Evolutionary conservation across 441 rosid genomes (phyloP), one percentile per base, ranked within the genome.

Genomic region (Gossypium armourianum): DNA sequence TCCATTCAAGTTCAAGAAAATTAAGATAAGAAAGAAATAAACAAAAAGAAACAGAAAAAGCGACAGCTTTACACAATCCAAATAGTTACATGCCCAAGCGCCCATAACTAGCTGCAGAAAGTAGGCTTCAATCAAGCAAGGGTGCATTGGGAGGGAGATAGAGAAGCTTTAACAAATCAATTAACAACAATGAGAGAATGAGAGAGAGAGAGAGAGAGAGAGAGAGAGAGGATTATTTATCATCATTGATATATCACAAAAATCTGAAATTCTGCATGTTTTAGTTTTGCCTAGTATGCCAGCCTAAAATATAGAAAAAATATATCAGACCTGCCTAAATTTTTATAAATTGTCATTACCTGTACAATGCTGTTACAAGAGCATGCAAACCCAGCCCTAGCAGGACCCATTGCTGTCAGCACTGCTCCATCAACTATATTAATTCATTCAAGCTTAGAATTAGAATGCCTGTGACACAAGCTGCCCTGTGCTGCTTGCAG

Each of bases 291-390:
- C 62, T 29, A 69, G 10, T 23, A 69, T 21, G 56, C 56, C 62
- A 43, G 26, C 56, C 40, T 36, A 43, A 4, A 3, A 43, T 43
- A n/a, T 57, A 43, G 3, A 2, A 68, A 26, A 10, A 67, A 15
- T 1, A 26, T 26, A 50, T 52, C 71, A 67, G 3, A 28, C 23
- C 60, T 15, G 71, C 60, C 49, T 29, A 52, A 52, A 53, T 68
- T 21, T 67, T 21, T 10, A 24, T 28, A 68, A 28, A 53, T 67
- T 9, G 26, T 9, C 36, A 26, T 68, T 89, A 89, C 94, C 99
- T 89, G 95, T 92, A 88, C 96, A 86, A 74, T 76, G 85, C 84
- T 80, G 88, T 78, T 69, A 70, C 71, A 75, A 79, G 83, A 83
- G 91, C 86, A 82, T 80, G 89, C 83, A 67, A 76, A 84, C 79